Conservation (phyloP, 1,284 basidiomycete genomes). For the Ganoderma multipileum region DNA sequence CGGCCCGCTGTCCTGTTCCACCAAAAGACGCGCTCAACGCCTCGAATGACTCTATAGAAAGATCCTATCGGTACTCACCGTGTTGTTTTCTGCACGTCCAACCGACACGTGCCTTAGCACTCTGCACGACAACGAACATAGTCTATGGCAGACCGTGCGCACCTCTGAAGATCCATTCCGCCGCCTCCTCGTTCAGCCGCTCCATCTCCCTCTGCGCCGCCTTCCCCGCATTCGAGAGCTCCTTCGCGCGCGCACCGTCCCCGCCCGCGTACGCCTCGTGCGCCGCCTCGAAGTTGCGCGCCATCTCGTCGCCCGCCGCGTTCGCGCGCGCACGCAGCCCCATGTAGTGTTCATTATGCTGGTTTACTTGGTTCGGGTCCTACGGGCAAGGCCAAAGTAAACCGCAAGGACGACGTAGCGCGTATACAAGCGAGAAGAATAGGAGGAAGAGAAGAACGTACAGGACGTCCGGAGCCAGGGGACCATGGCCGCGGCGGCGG, state of each 20-base stretch:
- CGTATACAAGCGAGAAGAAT: background rate
- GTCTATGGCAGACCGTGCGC: conserved; percentile 18
- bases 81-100: background rate
- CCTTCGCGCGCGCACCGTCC: conserved; percentile 84
- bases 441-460: conserved; percentile 7
- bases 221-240: conserved; percentile 86
- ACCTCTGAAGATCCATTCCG: conserved; percentile 90
- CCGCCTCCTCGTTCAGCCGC: conserved; percentile 83
- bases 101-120: background rate
- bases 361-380: conserved; percentile 71
- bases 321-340: conserved; percentile 77
- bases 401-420: background rate
- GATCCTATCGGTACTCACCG: background rate
- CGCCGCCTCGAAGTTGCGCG: conserved; percentile 67
- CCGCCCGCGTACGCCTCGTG: conserved; percentile 73
- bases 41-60: background rate
- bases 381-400: conserved; percentile 35
- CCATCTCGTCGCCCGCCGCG: conserved; percentile 79
- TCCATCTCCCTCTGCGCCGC: conserved; percentile 84
- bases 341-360: conserved; percentile 73
- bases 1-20: conserved; percentile 63
- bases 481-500: conserved; percentile 30
- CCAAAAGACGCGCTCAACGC: conserved; percentile 5
- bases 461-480: conserved; percentile 21
- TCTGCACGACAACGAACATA: background rate